Evolutionary conservation across 2,329 filamentous ascomycete species (phyloP), one percentile per base, ranked within the genome.

Genomic region (Aquanectria penicillioides): DNA sequence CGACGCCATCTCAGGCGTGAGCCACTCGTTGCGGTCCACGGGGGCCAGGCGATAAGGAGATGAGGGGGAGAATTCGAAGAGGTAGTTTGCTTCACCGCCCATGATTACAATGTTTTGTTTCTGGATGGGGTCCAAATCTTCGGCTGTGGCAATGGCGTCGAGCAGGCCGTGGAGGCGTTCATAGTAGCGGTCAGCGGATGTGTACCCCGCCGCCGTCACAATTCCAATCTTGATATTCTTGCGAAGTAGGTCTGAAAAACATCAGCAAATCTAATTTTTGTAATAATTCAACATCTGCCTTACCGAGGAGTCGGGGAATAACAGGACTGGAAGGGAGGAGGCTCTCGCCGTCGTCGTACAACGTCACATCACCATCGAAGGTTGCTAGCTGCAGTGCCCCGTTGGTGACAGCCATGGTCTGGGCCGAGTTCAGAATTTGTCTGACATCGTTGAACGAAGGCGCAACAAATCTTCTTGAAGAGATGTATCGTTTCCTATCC

Each of bases 381-480:
- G 95, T 99, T 51, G 97, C 89, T 4, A 99, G 84, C 67, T 95
- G 88, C 8, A 97, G 83, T 5, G 87, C 84, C 18, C 90, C 89
- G 20, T 86, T 87, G 13, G 93, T 90, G n/a, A 98, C 86, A 33
- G 92, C 93, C 89, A 97, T 93, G 59, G 94, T 83, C 77, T 99
- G 95, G 15, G 95, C 94, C 33, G 95, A 95, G 78, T 99, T 99
- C 67, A 99, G 86, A 48, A 97, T 90, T 20, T 97, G 83, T 2
- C 95, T 89, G 58, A 99, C 88, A 73, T 99, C 95, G 78, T 99
- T 99, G 84, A 99, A 99, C 2, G 92, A 97, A 0, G 95, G 95
- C 1, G 94, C 91, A 2, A 99, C 95, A 73, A 97, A 98, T 60
- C 95, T 89, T 20, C 95, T 86, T 2, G 90, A 93, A 23, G 93